Percentiles rank a stretch among this genome's conserved stretches.
Evolutionary conservation across 345 rosid genomes (phyloP).

Genomic region (Gossypium sturtianum): DNA sequence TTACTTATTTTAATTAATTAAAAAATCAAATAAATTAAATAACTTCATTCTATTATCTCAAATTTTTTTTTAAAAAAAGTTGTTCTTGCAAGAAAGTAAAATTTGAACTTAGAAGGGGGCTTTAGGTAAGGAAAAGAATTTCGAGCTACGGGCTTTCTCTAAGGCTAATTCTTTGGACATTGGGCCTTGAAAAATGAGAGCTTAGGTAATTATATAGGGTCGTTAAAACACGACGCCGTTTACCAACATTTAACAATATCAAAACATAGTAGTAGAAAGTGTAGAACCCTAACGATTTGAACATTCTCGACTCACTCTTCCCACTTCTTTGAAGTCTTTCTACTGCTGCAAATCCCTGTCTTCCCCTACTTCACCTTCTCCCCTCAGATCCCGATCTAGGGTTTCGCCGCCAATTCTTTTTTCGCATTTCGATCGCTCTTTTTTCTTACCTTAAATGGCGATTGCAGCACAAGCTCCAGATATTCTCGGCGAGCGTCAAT

Average conservation of each 20-base stretch:
- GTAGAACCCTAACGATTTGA: slow-evolving; percentile 6
- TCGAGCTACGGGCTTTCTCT: background rate
- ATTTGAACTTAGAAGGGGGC: too few species aligned
- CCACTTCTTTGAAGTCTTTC: background rate
- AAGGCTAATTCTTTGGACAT: background rate
- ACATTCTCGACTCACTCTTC: background rate
- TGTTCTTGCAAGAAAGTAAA: too few species aligned
- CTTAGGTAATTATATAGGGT: too few species aligned
- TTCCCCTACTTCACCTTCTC: background rate
- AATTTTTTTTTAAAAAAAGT: too few species aligned
- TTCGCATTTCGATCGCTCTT: background rate
- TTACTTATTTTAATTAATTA: too few species aligned
- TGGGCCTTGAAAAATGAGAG: background rate
- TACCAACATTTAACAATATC: background rate
- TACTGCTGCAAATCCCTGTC: background rate
- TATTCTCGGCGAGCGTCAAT: slow-evolving; percentile 87
- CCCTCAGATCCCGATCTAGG: background rate
- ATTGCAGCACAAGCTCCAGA: slow-evolving; percentile 60
- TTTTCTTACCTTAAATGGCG: slow-evolving; percentile 35
- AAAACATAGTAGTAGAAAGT: background rate
- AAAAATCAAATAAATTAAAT: too few species aligned
- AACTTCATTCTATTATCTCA: too few species aligned
- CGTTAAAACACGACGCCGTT: background rate
- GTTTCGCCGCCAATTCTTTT: background rate
- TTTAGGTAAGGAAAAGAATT: too few species aligned